Evolutionary conservation across 495 filamentous ascomycete species (phyloP).

Genomic region (Penicillium atrosanguineum): DNA sequence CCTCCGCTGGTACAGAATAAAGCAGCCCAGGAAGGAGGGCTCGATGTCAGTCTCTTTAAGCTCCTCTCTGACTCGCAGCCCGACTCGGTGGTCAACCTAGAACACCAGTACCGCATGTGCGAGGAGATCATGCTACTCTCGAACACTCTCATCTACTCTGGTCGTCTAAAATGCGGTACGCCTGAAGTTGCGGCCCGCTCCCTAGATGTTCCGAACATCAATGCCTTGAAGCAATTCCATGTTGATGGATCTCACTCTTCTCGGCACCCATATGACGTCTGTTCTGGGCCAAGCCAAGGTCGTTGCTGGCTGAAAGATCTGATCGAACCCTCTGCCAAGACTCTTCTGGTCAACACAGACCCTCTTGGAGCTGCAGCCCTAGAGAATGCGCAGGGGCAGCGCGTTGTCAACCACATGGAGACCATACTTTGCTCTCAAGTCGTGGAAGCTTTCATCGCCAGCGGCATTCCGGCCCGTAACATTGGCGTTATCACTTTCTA

Average conservation of each 20-base stretch:
- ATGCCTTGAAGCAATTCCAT: constrained; percentile 55
- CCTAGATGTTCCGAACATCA: constrained; percentile 58
- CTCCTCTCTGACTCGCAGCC: constrained; percentile 86
- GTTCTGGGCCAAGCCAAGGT: constrained; percentile 45
- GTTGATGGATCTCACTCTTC: constrained; percentile 35
- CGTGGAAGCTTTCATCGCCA: constrained; percentile 70
- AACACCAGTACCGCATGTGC: constrained; percentile 98
- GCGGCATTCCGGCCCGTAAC: constrained; percentile 68
- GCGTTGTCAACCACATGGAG: constrained; percentile 82
- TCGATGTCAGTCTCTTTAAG: constrained; percentile 93
- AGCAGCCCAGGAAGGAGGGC: constrained; percentile 76
- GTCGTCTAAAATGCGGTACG: constrained; percentile 84
- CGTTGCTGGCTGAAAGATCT: constrained; percentile 84
- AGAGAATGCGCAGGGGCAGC: constrained; percentile 72
- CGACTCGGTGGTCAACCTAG: constrained; percentile 79
- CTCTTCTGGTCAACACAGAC: constrained; percentile 88
- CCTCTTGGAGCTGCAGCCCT: constrained; percentile 57
- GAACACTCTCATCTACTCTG: constrained; percentile 89
- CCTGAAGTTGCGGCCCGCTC: constrained; percentile 64
- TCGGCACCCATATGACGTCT: constrained; percentile 41
- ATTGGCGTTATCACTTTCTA: constrained; percentile 99
- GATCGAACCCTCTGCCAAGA: constrained; percentile 64
- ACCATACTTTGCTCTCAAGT: constrained; percentile 72
- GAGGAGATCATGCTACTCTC: constrained; percentile 92
- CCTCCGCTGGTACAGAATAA: constrained; percentile 93